Conservation (phyloP, 495 filamentous ascomycete species). For the Margaritispora aquatica region DNA sequence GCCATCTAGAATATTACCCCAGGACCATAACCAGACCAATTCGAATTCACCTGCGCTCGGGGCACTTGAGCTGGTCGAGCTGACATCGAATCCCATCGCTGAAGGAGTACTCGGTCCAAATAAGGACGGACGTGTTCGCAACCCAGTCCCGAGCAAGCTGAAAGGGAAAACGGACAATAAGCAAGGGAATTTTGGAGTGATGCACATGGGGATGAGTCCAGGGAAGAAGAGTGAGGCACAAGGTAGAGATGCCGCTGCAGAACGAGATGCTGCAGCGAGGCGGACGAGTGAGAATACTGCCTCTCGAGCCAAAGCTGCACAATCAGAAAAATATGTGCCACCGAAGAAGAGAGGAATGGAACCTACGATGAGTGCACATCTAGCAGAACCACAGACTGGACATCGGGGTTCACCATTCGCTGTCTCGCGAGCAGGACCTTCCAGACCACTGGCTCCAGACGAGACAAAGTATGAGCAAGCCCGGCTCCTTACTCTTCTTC, state of each 20-base stretch:
- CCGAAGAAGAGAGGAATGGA: conserved; percentile 38
- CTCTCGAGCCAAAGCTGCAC: conserved; percentile 42
- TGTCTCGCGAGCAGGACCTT: conserved; percentile 11
- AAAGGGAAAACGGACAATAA: conserved; percentile 52
- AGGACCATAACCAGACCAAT: conserved; percentile 11
- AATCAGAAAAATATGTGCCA: conserved; percentile 44
- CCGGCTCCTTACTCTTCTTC: conserved; percentile 43
- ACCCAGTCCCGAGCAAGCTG: conserved; percentile 50
- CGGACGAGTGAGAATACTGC: conserved; percentile 51
- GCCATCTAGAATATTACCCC: conserved; percentile 3
- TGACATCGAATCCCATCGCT: conserved; percentile 21
- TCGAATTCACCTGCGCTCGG: conserved; percentile 22
- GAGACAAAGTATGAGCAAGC: conserved; percentile 51
- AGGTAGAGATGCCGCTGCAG: conserved; percentile 44
- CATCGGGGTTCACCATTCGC: conserved; percentile 24
- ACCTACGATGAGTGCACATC: conserved; percentile 12
- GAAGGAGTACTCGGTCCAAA: conserved; percentile 25
- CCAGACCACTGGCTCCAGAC: conserved; percentile 32
- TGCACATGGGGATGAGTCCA: conserved; percentile 45
- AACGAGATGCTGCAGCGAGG: conserved; percentile 32
- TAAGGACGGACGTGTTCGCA: conserved; percentile 47
- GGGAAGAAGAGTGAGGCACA: conserved; percentile 34
- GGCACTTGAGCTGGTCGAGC: conserved; percentile 21
- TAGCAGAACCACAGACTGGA: conserved; percentile 27
- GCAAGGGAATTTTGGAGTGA: conserved; percentile 51